A percentile compares a stretch with the other conserved stretches of the same genome.
phyloP scores from a whole-genome alignment of 139 green algal species.

The Eudorina sp. region DNA sequence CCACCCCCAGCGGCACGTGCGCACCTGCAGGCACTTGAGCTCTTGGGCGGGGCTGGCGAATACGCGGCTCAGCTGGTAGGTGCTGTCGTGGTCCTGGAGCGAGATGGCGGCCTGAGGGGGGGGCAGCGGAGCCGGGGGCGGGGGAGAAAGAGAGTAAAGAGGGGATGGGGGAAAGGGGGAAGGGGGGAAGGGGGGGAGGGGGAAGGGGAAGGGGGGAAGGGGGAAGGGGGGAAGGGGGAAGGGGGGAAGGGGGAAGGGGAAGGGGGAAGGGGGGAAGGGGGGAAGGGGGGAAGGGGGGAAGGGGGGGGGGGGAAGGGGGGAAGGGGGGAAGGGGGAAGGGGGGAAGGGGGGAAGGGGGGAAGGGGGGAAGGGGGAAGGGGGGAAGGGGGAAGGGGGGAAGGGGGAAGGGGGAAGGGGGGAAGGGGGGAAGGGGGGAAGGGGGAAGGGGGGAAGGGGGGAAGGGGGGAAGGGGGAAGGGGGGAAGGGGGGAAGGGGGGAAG shows the following conservation, averaged over 20 bases:
- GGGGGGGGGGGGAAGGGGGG: background rate
- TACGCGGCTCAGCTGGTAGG: slow-evolving; percentile 39
- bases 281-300: background rate
- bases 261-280: background rate
- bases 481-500: too few relatives aligned
- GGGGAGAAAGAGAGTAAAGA: background rate
- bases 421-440: too few relatives aligned
- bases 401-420: too few relatives aligned
- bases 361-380: too few relatives aligned
- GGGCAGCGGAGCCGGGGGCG: background rate
- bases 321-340: background rate
- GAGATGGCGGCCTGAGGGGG: slow-evolving; percentile 11
- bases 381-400: too few relatives aligned
- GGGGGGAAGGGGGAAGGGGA: background rate
- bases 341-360: too few relatives aligned
- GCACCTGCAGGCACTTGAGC: slow-evolving; percentile 56
- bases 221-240: background rate
- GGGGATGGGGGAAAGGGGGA: background rate
- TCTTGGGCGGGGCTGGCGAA: slow-evolving; percentile 55
- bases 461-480: too few relatives aligned
- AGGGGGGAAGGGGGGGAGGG: background rate
- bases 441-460: too few relatives aligned
- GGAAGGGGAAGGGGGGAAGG: background rate
- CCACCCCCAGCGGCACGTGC: background rate
- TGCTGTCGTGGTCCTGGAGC: slow-evolving; percentile 19